phyloP scores from a whole-genome alignment of 2,329 filamentous ascomycete genomes.

The Pyricularia sp. region DNA sequence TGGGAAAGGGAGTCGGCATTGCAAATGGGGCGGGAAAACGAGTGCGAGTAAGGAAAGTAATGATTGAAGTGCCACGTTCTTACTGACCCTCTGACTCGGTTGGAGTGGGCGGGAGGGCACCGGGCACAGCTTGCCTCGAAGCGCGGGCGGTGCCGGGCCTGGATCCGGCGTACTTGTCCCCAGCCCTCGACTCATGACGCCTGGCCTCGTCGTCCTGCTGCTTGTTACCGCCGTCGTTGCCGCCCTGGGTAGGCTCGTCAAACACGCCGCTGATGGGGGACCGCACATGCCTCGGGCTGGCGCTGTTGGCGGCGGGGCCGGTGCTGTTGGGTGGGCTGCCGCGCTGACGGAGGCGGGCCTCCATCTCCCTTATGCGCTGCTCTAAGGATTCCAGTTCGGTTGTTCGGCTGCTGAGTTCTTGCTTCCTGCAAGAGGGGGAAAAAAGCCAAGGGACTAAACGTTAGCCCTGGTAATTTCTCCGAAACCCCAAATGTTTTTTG shows the following conservation, averaged over 20 bases:
- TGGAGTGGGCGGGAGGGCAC: slow-evolving; percentile 47
- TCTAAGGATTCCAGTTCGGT: slow-evolving; percentile 80
- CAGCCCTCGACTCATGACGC: background rate
- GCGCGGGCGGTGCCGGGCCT: slow-evolving; percentile 41
- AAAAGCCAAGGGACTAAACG: background rate
- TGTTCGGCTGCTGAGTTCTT: slow-evolving; percentile 58
- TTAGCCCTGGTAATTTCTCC: background rate
- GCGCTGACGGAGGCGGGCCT: slow-evolving; percentile 47
- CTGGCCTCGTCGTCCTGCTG: slow-evolving; percentile 4
- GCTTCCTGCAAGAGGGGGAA: slow-evolving; percentile 46
- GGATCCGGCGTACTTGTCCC: slow-evolving; percentile 21
- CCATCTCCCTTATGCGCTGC: slow-evolving; percentile 70
- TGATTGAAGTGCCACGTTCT: slow-evolving; percentile 3
- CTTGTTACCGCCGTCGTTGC: slow-evolving; percentile 10
- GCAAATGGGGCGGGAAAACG: background rate
- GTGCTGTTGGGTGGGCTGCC: slow-evolving; percentile 3
- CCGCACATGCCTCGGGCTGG: slow-evolving; percentile 16
- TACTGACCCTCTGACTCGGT: slow-evolving; percentile 52
- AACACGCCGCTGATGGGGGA: slow-evolving; percentile 16
- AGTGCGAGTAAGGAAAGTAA: slow-evolving; percentile 10
- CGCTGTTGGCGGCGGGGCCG: slow-evolving; percentile 6
- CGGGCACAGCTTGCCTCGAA: slow-evolving; percentile 36
- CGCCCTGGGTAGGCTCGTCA: slow-evolving; percentile 9
- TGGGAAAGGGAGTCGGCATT: background rate
- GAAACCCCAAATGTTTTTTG: background rate